Conservation (phyloP, 1,139 yeast genomes). For the Hansenula anomala region DNA sequence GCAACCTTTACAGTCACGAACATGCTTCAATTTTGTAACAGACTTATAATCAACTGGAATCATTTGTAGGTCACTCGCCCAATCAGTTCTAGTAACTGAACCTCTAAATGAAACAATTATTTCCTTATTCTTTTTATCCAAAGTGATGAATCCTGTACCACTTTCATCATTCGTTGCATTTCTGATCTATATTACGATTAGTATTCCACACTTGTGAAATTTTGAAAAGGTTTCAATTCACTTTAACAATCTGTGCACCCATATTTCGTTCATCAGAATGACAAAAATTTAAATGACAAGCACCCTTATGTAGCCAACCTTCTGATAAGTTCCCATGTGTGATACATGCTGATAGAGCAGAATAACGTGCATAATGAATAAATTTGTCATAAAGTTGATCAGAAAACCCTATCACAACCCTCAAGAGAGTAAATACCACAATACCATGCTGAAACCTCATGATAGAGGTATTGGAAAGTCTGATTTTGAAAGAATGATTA, state of each 20-base stretch:
- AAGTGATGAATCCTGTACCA: constrained; percentile 49
- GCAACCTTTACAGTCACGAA: constrained; percentile 40
- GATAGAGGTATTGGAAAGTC: too few relatives aligned
- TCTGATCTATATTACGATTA: constrained; percentile 3
- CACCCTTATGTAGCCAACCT: constrained; percentile 10
- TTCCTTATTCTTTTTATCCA: constrained; percentile 33
- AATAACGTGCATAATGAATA: constrained; percentile 15
- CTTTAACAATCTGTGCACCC: constrained; percentile 8
- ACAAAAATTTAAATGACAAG: constrained; percentile 17
- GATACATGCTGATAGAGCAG: constrained; percentile 18
- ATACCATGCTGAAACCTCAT: neutral
- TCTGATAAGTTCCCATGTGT: constrained; percentile 9
- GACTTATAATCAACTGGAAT: constrained; percentile 12
- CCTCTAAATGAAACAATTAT: constrained; percentile 52
- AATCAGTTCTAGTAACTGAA: constrained; percentile 51
- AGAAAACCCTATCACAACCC: neutral
- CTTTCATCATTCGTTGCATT: constrained; percentile 25
- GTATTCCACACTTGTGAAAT: neutral
- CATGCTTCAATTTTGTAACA: constrained; percentile 12
- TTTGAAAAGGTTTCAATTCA: neutral
- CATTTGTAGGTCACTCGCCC: constrained; percentile 46
- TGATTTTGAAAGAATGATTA: too few relatives aligned
- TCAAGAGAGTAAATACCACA: neutral
- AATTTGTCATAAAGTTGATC: constrained; percentile 12
- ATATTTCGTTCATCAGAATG: constrained; percentile 2